Conservation (phyloP, 257 asterid genomes). For the Lithospermum erythrorhizon region DNA sequence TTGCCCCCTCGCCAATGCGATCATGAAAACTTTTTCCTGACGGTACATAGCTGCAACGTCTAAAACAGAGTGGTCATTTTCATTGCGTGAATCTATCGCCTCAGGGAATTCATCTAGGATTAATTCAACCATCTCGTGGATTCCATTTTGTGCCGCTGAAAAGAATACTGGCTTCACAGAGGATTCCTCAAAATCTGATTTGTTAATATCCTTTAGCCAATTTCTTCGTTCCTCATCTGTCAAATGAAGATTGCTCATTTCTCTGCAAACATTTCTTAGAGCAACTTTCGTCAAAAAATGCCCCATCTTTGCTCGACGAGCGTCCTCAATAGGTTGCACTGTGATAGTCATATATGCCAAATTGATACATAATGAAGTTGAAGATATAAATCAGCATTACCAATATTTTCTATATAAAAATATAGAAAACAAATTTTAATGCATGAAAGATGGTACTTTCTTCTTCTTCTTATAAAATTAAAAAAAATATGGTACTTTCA, state of each 20-base stretch:
- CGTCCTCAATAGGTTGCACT: conserved; percentile 20
- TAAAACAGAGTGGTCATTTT: conserved; percentile 18
- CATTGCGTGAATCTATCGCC: conserved; percentile 22
- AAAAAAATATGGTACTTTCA: too few species aligned
- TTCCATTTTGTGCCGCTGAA: conserved; percentile 15
- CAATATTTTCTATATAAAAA: too few species aligned
- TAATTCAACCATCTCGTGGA: conserved; percentile 18
- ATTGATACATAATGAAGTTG: too few species aligned
- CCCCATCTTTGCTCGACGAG: conserved; percentile 15
- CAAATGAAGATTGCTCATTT: conserved; percentile 1
- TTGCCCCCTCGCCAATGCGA: conserved; percentile 14
- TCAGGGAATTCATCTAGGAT: conserved; percentile 18
- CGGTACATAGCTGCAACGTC: conserved; percentile 22
- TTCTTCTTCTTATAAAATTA: too few species aligned
- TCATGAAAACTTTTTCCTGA: conserved; percentile 20
- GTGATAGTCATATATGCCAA: not conserved
- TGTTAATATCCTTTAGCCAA: too few species aligned
- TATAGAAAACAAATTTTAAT: too few species aligned
- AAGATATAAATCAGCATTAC: too few species aligned
- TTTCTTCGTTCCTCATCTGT: not conserved
- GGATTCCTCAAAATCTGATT: too few species aligned
- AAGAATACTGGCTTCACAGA: conserved; percentile 7
- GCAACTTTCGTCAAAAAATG: conserved; percentile 18
- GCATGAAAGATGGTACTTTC: too few species aligned
- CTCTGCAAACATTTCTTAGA: conserved; percentile 19